Evolutionary conservation across 2,329 filamentous ascomycete genomes (phyloP).

Genomic region (Niveomyces coronatus): DNA sequence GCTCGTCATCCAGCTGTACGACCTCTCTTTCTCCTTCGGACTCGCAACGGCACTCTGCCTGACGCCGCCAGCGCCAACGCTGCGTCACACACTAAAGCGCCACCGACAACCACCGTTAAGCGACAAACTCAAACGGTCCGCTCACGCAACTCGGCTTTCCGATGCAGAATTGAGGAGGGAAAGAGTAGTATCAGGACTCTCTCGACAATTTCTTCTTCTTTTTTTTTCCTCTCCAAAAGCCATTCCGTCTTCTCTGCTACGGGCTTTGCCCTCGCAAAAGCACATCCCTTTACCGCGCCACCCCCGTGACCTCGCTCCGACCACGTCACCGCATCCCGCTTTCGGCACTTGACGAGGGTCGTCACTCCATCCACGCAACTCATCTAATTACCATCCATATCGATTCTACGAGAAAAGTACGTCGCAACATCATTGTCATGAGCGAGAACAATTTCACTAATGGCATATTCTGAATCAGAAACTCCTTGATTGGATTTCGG

Average conservation of each 20-base stretch:
- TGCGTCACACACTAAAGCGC: constrained; percentile 5
- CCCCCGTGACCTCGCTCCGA: constrained; percentile 2
- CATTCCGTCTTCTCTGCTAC: too few relatives aligned
- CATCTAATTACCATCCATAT: background rate
- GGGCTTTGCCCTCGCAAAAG: background rate
- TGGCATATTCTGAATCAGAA: too few relatives aligned
- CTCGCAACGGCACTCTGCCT: constrained; percentile 12
- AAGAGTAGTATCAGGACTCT: too few relatives aligned
- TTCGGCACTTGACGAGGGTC: constrained; percentile 8
- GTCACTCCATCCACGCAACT: background rate
- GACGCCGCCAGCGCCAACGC: background rate
- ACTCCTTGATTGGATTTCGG: too few relatives aligned
- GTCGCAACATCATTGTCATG: too few relatives aligned
- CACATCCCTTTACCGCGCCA: background rate
- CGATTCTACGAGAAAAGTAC: too few relatives aligned
- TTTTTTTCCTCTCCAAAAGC: too few relatives aligned
- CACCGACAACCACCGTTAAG: constrained; percentile 5
- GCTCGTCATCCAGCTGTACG: constrained; percentile 7
- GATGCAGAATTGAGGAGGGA: too few relatives aligned
- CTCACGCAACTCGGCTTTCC: too few relatives aligned
- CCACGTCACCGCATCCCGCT: constrained; percentile 9
- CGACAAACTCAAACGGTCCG: too few relatives aligned
- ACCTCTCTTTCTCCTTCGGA: constrained; percentile 10
- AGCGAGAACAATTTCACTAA: too few relatives aligned
- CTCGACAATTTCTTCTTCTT: too few relatives aligned